Evolutionary conservation across 805 yeast genomes (phyloP).

Genomic region (Saccharomycopsis fibuligera): DNA sequence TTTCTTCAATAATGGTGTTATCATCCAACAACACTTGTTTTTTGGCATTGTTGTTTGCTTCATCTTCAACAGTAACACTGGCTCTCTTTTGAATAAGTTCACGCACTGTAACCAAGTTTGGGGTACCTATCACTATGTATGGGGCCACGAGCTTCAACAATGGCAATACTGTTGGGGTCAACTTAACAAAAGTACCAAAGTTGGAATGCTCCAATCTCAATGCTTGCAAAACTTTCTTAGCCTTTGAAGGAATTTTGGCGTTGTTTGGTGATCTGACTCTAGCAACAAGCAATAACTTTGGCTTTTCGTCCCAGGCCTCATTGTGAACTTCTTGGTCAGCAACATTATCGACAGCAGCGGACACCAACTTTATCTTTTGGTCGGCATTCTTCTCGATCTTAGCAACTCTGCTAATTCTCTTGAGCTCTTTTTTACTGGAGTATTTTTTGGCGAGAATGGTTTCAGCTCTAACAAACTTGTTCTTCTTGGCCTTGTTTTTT

Average conservation of each 20-base stretch:
- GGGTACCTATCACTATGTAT: conserved; percentile 66
- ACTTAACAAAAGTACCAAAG: conserved; percentile 67
- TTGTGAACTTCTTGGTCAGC: conserved; percentile 25
- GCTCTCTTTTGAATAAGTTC: conserved; percentile 74
- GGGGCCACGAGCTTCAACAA: conserved; percentile 65
- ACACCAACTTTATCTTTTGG: conserved; percentile 26
- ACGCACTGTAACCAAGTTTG: conserved; percentile 68
- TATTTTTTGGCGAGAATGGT: conserved; percentile 59
- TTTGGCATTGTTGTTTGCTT: conserved; percentile 25
- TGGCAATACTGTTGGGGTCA: conserved; percentile 52
- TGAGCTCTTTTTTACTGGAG: conserved; percentile 60
- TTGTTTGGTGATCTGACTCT: conserved; percentile 62
- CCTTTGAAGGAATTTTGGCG: conserved; percentile 57
- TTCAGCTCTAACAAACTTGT: conserved; percentile 68
- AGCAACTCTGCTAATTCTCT: conserved; percentile 58
- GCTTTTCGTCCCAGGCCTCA: conserved; percentile 34
- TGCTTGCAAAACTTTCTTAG: conserved; percentile 50
- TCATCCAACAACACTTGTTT: conserved; percentile 55
- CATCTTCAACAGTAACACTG: conserved; percentile 35
- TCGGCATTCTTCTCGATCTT: conserved; percentile 34
- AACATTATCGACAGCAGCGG: conserved; percentile 23
- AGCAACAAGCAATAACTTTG: conserved; percentile 56
- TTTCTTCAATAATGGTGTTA: conserved; percentile 69
- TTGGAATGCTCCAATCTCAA: conserved; percentile 55
- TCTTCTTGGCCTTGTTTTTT: conserved; percentile 36